A percentile compares a stretch with the other conserved stretches of the same genome.
These are phyloP conservation scores for Tuber umbilicatum DNA, from an alignment of 495 filamentous ascomycete species.

Conservation along the genomic window DNA sequence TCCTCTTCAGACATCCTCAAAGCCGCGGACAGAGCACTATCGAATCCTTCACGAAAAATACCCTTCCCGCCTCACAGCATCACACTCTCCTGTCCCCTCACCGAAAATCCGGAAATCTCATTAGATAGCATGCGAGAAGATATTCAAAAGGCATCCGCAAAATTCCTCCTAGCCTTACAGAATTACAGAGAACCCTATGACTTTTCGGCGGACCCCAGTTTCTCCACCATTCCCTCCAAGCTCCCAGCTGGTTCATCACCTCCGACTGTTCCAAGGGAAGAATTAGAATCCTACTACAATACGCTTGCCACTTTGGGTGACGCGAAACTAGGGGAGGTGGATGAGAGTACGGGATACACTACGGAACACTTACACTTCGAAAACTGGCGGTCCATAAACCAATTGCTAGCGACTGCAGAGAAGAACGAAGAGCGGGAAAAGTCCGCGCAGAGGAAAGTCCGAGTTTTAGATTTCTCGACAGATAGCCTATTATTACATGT, in stretches of 20 bases:
- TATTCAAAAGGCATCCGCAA: neutral
- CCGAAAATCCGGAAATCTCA: neutral
- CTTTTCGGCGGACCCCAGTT: neutral
- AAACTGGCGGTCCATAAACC: constrained; percentile 4
- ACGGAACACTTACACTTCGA: neutral
- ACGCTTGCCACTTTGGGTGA: neutral
- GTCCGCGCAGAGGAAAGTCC: neutral
- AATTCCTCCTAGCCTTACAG: neutral
- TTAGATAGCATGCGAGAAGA: neutral
- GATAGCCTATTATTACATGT: neutral
- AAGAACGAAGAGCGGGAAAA: neutral
- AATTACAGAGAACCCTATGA: neutral
- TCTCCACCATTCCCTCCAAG: constrained; percentile 2
- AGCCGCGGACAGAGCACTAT: neutral
- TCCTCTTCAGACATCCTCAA: neutral
- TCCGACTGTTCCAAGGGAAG: neutral
- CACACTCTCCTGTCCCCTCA: neutral
- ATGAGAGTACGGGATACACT: neutral
- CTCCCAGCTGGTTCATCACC: neutral
- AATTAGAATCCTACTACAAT: neutral
- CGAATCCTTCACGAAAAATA: neutral
- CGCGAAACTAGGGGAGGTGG: neutral
- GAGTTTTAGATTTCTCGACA: neutral
- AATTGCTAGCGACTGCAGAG: neutral
- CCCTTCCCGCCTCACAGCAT: neutral